Evolutionary conservation across 139 green algal species (phyloP).

Genomic region (Closterium sp.): DNA sequence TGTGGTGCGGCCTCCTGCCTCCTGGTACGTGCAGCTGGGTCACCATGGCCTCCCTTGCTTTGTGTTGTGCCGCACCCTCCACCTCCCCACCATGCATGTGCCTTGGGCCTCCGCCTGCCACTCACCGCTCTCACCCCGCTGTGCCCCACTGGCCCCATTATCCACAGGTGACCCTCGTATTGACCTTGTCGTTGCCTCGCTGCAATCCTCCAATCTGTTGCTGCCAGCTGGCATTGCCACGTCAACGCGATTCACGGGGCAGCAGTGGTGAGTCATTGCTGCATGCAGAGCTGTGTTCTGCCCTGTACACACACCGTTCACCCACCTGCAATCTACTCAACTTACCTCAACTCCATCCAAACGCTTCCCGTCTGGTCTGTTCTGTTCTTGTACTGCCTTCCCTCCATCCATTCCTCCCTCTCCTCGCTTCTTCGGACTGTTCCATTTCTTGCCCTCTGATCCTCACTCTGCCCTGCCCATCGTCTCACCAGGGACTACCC

Average conservation of each 20-base stretch:
- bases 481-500: slow-evolving; percentile 75
- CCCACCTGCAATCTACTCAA: too few species aligned
- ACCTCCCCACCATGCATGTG: background rate
- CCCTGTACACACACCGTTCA: too few species aligned
- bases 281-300: background rate
- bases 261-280: slow-evolving; percentile 75
- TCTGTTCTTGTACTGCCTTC: too few species aligned
- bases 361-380: too few species aligned
- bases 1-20: slow-evolving; percentile 67
- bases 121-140: background rate
- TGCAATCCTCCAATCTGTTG: slow-evolving; percentile 54
- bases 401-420: too few species aligned
- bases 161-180: background rate
- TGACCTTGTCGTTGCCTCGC: slow-evolving; percentile 15
- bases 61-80: background rate
- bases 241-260: slow-evolving; percentile 61
- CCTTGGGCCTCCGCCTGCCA: background rate
- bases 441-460: too few species aligned
- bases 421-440: too few species aligned
- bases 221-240: slow-evolving; percentile 67
- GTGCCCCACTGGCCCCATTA: background rate
- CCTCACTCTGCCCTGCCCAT: too few species aligned
- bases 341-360: too few species aligned
- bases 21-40: background rate
- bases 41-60: background rate